phyloP scores from a whole-genome alignment of 306 rosid species.

The Begonia masoniana region DNA sequence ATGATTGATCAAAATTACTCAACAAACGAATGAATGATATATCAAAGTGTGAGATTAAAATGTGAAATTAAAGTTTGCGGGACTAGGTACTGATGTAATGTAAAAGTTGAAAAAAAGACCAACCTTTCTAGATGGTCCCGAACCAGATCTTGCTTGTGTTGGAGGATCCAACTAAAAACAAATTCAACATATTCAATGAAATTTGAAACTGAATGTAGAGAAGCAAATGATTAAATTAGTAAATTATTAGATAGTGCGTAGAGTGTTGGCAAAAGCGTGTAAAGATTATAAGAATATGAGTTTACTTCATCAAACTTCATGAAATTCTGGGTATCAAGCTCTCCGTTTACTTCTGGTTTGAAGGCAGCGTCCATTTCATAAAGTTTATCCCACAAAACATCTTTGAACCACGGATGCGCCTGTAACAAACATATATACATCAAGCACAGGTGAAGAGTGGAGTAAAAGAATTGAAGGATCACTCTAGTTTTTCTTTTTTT shows the following conservation, averaged over 20 bases:
- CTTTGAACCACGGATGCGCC: slow-evolving; percentile 97
- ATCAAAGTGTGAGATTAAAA: neutral
- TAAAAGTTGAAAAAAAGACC: slow-evolving; percentile 12
- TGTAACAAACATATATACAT: slow-evolving; percentile 29
- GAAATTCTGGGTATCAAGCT: slow-evolving; percentile 97
- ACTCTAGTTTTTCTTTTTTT: neutral
- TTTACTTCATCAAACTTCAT: slow-evolving; percentile 97
- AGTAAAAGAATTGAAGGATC: neutral
- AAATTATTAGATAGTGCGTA: neutral
- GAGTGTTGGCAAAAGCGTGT: neutral
- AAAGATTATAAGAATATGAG: slow-evolving; percentile 5
- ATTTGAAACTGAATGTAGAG: neutral
- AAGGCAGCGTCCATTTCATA: slow-evolving; percentile 97
- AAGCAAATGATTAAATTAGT: neutral
- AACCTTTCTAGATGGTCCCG: slow-evolving; percentile 90
- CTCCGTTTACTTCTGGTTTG: slow-evolving; percentile 89
- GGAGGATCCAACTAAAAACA: slow-evolving; percentile 73
- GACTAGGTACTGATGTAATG: neutral
- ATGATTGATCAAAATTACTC: too few species aligned
- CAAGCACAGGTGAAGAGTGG: neutral
- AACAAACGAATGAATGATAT: neutral
- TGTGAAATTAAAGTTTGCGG: neutral
- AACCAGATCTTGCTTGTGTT: slow-evolving; percentile 55
- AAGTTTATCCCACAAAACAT: slow-evolving; percentile 76
- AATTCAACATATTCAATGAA: slow-evolving; percentile 10